Conservation (phyloP, 345 rosid genomes). For the Heritiera fomes region DNA sequence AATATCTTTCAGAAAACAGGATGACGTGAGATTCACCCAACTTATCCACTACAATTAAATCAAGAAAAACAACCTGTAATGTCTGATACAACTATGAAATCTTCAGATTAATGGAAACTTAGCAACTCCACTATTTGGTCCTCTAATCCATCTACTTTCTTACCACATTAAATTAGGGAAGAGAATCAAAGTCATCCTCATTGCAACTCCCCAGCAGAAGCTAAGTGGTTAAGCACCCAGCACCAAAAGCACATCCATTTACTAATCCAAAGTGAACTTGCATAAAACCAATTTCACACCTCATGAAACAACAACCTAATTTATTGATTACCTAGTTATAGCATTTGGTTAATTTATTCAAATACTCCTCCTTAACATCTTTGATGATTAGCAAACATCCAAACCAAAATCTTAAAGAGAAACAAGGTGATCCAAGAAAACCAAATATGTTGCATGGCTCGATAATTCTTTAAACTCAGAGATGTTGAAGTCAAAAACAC, state of each 20-base stretch:
- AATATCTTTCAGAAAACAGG: neutral
- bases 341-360: neutral
- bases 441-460: neutral
- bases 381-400: neutral
- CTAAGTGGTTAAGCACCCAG: neutral
- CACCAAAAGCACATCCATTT: neutral
- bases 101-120: neutral
- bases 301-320: neutral
- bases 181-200: slow-evolving; percentile 5
- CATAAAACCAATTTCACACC: neutral
- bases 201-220: neutral
- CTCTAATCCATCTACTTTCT: neutral
- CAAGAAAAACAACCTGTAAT: neutral
- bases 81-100: slow-evolving; percentile 5
- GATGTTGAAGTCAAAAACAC: neutral
- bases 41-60: neutral
- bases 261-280: slow-evolving; percentile 7
- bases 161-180: neutral
- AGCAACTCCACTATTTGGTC: neutral
- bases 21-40: neutral
- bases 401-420: neutral
- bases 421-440: neutral
- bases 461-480: slow-evolving; percentile 3
- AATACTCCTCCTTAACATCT: neutral
- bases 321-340: neutral